phyloP scores from a whole-genome alignment of 2,329 filamentous ascomycete genomes.

The Fusarium tjaetaba region DNA sequence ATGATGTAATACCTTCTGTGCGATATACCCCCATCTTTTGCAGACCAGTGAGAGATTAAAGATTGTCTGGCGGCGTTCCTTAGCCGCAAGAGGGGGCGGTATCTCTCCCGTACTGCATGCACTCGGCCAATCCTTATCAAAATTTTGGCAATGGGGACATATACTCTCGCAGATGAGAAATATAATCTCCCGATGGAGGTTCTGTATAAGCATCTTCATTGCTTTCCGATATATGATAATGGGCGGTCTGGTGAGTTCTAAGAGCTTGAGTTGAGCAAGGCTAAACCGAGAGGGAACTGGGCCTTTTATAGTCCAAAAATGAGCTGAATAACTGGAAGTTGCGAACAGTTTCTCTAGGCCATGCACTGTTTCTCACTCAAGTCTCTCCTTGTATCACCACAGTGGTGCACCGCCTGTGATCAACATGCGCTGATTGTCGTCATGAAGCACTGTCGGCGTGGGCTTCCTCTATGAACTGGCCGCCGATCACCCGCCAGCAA shows the following conservation, averaged over 20 bases:
- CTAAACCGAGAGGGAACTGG: neutral
- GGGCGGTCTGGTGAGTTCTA: fast-evolving
- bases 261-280: neutral
- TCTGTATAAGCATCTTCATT: neutral
- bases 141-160: neutral
- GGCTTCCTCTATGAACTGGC: neutral
- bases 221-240: fast-evolving
- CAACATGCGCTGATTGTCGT: neutral
- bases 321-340: neutral
- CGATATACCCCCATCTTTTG: neutral
- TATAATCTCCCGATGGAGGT: neutral
- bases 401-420: no score
- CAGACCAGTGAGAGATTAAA: neutral
- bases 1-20: neutral
- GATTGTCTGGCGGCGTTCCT: neutral
- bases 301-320: neutral
- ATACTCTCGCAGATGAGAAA: neutral
- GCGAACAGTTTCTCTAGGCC: neutral
- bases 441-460: neutral
- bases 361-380: neutral
- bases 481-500: neutral
- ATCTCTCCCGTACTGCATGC: no score
- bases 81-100: no score
- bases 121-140: no score
- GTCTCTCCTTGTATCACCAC: neutral